Percentiles rank a stretch among this genome's conserved stretches.
phyloP scores from a whole-genome alignment of 768 basidiomycete species.

The Tylopilus sp. region DNA sequence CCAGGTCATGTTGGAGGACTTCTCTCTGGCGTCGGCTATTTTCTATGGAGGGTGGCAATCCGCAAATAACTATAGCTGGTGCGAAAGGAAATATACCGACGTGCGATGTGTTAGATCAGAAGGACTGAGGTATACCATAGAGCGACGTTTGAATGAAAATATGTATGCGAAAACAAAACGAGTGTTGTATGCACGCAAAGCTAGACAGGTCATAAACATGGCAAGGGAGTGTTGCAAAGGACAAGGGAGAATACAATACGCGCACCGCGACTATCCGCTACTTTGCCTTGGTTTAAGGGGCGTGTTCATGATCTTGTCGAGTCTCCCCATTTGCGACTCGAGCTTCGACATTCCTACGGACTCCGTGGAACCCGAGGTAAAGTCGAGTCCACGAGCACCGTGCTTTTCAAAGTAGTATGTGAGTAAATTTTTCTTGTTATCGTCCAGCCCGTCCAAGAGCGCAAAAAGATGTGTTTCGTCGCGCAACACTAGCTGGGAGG shows the following conservation, averaged over 20 bases:
- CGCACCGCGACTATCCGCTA: slow-evolving; percentile 3
- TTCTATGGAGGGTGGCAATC: slow-evolving; percentile 28
- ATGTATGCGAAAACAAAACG: slow-evolving; percentile 14
- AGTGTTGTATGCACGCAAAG: slow-evolving; percentile 8
- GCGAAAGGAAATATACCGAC: slow-evolving; percentile 5
- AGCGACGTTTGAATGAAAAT: slow-evolving; percentile 6
- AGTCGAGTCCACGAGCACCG: slow-evolving; percentile 55
- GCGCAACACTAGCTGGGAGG: slow-evolving; percentile 76
- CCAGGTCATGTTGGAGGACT: slow-evolving; percentile 71
- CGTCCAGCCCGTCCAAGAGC: slow-evolving; percentile 77
- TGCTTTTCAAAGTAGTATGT: slow-evolving; percentile 91
- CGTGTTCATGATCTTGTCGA: slow-evolving; percentile 77
- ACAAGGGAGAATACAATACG: not conserved
- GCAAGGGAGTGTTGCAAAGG: not conserved
- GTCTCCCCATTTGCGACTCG: slow-evolving; percentile 74
- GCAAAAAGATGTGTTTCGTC: slow-evolving; percentile 83
- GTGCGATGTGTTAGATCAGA: slow-evolving; percentile 3
- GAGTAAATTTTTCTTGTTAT: slow-evolving; percentile 86
- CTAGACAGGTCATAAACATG: not conserved
- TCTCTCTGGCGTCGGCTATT: slow-evolving; percentile 58
- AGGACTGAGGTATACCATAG: slow-evolving; percentile 8
- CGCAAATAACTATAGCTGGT: slow-evolving; percentile 20
- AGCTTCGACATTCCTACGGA: slow-evolving; percentile 59
- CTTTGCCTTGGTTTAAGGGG: slow-evolving; percentile 42
- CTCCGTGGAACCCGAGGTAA: slow-evolving; percentile 31